phyloP scores from a whole-genome alignment of 768 basidiomycete species.

The Lentinula lateritia region DNA sequence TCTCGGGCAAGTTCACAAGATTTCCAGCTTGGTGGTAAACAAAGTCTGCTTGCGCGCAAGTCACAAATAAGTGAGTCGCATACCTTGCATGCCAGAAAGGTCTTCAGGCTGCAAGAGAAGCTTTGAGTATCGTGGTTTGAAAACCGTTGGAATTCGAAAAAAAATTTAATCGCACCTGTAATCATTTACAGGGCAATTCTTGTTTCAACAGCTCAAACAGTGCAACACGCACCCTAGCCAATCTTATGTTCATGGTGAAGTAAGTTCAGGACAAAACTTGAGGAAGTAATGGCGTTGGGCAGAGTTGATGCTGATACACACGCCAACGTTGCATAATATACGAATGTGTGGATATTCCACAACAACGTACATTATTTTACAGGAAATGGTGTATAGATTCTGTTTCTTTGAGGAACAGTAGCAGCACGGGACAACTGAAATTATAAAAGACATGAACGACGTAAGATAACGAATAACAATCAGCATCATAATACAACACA shows the following conservation, averaged over 20 bases:
- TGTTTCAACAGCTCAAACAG: background rate
- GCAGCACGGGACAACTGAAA: no score
- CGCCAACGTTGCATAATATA: no score
- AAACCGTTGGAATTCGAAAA: background rate
- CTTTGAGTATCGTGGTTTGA: background rate
- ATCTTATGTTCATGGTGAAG: slow-evolving; percentile 33
- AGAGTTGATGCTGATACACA: no score
- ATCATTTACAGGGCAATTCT: background rate
- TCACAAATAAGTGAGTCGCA: background rate
- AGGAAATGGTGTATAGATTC: no score
- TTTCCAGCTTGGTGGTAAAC: slow-evolving; percentile 54
- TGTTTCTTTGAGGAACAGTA: no score
- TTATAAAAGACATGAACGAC: no score
- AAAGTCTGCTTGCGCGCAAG: background rate
- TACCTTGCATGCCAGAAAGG: slow-evolving; percentile 77
- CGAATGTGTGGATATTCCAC: no score
- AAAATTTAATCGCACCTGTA: background rate
- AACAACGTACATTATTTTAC: no score
- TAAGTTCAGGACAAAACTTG: background rate
- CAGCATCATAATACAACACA: no score
- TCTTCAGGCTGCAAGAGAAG: slow-evolving; percentile 64
- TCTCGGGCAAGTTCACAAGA: slow-evolving; percentile 89
- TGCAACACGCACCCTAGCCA: slow-evolving; percentile 34
- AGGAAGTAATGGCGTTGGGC: no score
- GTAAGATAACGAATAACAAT: no score